Evolutionary conservation across 495 filamentous ascomycete species (phyloP), one percentile per base, ranked within the genome.

Genomic region (Aspergillus indologenus): DNA sequence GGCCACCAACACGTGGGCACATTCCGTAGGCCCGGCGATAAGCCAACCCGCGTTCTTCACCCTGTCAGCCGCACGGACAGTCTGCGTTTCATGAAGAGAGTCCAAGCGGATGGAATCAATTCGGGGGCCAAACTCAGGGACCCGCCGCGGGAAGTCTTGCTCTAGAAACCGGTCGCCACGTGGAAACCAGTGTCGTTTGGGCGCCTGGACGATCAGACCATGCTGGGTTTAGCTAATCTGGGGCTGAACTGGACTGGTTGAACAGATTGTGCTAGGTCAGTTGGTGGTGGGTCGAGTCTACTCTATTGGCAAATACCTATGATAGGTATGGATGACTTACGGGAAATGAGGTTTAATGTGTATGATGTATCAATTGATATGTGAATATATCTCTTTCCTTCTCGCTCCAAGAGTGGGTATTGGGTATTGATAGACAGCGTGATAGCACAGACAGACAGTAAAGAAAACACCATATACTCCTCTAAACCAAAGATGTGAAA

Each of bases 401-500:
- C 34, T 40, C 12, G 34, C 34, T 40, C 34, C 34, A 40, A 29
- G 34, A 8, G 12, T 14, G 34, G 34, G 34, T 7, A 40, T 40
- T n/a, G 34, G 34, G 34, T 40, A 40, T 40, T 2, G 34, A 11
- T 40, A 40, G 5, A 40, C 5, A 40, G 12, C 12, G 34, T 40
- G 12, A 40, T 40, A 15, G 12, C 34, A 40, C 34, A 40, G 34
- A 40, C 5, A 40, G 6, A 7, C 34, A 40, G 9, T 29, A 40
- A 40, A 40, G 12, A 8, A 7, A 40, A 14, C 34, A 40, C 26
- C 3, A 9, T 29, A 8, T 21, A 18, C 47, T 48, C 53, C 24
- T 23, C 21, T 20, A 49, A 55, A 21, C 20, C 56, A 26, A 29
- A 45, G 26, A 45, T 22, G 22, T 42, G 23, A 54, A 53, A 29